A percentile compares a stretch with the other conserved stretches of the same genome.
Evolutionary conservation across 2,329 filamentous ascomycete species (phyloP).

Genomic region (Tolypocladium ophioglossoides): DNA sequence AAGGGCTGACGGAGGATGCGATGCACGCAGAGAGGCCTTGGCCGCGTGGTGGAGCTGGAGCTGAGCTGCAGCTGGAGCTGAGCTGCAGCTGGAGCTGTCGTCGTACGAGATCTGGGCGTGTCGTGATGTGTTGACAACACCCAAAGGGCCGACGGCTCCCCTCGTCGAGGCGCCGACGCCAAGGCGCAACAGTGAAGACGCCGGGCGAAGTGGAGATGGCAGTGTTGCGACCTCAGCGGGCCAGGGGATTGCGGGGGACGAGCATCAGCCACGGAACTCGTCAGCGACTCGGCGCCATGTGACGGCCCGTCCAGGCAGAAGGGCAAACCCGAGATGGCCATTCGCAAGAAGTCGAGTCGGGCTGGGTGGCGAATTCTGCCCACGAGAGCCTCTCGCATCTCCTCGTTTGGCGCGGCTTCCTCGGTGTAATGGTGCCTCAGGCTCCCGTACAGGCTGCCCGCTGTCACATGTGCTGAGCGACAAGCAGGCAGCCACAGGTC

Average conservation of each 20-base stretch:
- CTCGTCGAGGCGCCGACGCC: neutral
- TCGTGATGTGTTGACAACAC: neutral
- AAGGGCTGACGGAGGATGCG: neutral
- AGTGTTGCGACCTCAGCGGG: neutral
- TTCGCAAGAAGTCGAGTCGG: too few relatives aligned
- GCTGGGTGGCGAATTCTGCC: too few relatives aligned
- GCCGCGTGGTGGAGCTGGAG: neutral
- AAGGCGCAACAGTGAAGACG: neutral
- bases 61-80: too few relatives aligned
- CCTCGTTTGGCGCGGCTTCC: too few relatives aligned
- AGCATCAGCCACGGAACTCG: neutral
- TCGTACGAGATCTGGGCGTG: neutral
- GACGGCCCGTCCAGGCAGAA: neutral
- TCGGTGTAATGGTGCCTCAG: too few relatives aligned
- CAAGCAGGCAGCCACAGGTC: too few relatives aligned
- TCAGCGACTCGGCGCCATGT: neutral
- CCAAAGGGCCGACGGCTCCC: neutral
- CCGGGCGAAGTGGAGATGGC: neutral
- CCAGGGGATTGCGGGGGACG: neutral
- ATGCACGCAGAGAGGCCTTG: neutral
- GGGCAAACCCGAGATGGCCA: neutral
- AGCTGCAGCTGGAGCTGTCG: too few relatives aligned
- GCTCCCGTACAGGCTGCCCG: too few relatives aligned
- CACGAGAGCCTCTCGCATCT: too few relatives aligned
- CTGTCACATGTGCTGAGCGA: too few relatives aligned